Evolutionary conservation across 768 basidiomycete genomes (phyloP).

Genomic region (Russula earlei): DNA sequence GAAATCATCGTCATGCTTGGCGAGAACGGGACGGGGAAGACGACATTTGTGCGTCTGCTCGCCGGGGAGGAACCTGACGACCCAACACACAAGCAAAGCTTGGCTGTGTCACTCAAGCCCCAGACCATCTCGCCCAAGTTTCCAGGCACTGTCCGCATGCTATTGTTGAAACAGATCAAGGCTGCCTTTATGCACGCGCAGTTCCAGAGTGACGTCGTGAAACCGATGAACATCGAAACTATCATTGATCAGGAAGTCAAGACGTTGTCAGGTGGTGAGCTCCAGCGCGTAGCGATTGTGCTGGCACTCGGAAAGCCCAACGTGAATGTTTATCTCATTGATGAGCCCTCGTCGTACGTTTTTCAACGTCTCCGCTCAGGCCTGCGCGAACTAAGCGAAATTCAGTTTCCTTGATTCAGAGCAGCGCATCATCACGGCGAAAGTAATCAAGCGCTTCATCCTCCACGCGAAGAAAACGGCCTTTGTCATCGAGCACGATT

Average conservation of each 20-base stretch:
- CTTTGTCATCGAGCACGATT: constrained; percentile 99
- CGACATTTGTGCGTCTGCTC: constrained; percentile 91
- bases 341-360: constrained; percentile 74
- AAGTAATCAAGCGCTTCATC: constrained; percentile 98
- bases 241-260: constrained; percentile 98
- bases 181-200: constrained; percentile 98
- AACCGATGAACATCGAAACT: constrained; percentile 91
- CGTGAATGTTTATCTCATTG: constrained; percentile 85
- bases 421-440: constrained; percentile 96
- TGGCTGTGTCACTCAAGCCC: constrained; percentile 92
- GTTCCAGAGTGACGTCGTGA: constrained; percentile 96
- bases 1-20: constrained; percentile 99
- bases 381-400: not conserved
- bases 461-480: constrained; percentile 96
- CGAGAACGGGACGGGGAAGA: constrained; percentile 99
- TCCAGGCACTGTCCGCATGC: constrained; percentile 92
- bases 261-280: constrained; percentile 95
- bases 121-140: constrained; percentile 98
- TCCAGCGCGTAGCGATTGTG: constrained; percentile 95
- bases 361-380: not conserved
- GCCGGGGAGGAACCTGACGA: constrained; percentile 88
- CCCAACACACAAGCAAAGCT: constrained; percentile 69
- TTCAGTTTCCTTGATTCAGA: constrained; percentile 92
- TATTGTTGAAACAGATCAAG: constrained; percentile 91
- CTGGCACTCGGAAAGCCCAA: constrained; percentile 83